Evolutionary conservation across 202 grass and related monocot species (phyloP).

Genomic region (Carex arenaria): DNA sequence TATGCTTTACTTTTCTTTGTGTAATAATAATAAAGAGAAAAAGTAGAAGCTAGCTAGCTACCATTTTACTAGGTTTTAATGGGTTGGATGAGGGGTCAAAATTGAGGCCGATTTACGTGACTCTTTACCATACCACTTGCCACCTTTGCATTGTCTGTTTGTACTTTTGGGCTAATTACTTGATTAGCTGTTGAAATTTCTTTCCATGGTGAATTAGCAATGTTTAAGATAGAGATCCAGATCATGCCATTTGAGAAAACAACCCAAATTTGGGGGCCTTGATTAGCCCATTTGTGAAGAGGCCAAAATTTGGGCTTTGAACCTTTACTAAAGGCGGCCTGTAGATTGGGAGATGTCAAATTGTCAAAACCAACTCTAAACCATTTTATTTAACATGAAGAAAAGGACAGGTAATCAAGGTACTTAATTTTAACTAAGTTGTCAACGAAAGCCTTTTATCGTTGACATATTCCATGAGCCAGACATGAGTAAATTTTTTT

Average conservation of each 20-base stretch:
- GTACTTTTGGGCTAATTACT: background rate
- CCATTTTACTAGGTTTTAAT: slow-evolving; percentile 17
- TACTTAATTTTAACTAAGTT: too few species aligned
- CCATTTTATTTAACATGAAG: too few species aligned
- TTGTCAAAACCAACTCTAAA: too few species aligned
- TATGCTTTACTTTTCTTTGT: background rate
- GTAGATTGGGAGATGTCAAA: too few species aligned
- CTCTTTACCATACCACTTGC: slow-evolving; percentile 1
- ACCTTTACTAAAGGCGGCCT: too few species aligned
- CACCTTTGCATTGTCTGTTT: slow-evolving; percentile 8
- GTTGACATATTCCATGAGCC: too few species aligned
- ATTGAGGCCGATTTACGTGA: background rate
- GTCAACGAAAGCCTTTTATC: too few species aligned
- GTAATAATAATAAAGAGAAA: background rate
- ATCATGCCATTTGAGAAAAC: background rate
- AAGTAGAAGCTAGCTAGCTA: background rate
- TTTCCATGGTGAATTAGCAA: background rate
- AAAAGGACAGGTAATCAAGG: too few species aligned
- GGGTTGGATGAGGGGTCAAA: slow-evolving; percentile 14
- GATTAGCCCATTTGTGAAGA: too few species aligned
- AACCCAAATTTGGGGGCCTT: background rate
- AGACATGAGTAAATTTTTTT: too few species aligned
- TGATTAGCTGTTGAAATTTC: background rate
- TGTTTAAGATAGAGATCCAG: background rate
- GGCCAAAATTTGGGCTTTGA: background rate